Base-by-base conservation (phyloP, 805 yeast species). In the Scheffersomyces coipomensis region DNA sequence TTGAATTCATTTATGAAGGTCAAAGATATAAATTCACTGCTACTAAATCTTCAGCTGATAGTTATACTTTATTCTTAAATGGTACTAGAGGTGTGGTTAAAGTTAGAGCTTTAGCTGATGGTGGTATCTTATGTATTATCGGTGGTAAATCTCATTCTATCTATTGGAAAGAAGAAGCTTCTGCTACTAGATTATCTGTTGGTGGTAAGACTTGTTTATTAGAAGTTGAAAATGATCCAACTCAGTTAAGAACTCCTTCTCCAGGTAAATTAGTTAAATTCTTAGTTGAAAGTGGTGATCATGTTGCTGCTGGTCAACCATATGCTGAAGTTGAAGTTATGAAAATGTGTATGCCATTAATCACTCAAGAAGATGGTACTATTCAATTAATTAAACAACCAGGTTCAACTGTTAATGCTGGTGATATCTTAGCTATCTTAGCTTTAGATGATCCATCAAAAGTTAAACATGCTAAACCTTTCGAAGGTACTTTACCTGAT, bases 271-370 rank as follows among this genome's bases (percentile, higher is more conserved):
- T 93, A 51, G 96, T 91, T 46, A 88, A 88, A 61, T 93, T 82
- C 62, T 73, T 93, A 51, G 96, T 93, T 45, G 98, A 95, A 59
- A 85, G 83, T 53, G 99, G 99, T 51, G 99, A 91, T 48, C 98
- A 91, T 57, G 78, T 93, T 53, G 68, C 66, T 37, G 81, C 93
- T 44, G 98, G 98, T 45, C 95, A 91, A 68, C 83, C 97, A 33
- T 95, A 80, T 58, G 99, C 99, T 30, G 99, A 93, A 71, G 97
- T 93, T 42, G 99, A 93, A 71, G 99, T 93, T 51, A 93, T 93
- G 99, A 93, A 93, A 68, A 93, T 93, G 99, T 89, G 90, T 67
- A 93, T 93, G 97, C 97, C 99, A 36, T 76, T 93, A 55, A 71
- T 90, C 56, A 91, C 97, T 16, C 88, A 83, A 64, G 99, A 91